These are phyloP conservation scores for Dendrocalamus sinicus DNA, from an alignment of 176 grass and related monocot genomes.

Conservation along the genomic window DNA sequence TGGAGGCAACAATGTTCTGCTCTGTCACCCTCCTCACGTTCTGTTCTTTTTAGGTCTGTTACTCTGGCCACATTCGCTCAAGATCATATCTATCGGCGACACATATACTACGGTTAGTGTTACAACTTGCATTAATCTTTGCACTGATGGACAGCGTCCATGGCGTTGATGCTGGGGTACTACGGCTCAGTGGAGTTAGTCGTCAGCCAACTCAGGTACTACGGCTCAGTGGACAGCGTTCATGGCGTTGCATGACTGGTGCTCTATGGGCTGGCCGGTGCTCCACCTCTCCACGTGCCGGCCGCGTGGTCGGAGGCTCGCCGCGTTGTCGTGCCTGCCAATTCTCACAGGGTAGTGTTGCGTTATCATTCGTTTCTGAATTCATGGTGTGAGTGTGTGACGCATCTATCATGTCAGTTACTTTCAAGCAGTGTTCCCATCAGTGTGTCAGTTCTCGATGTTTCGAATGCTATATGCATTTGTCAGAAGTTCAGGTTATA, in stretches of 20 bases:
- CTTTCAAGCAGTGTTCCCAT: not conserved
- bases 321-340: conserved; percentile 49
- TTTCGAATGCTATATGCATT: not conserved
- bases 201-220: conserved; percentile 53
- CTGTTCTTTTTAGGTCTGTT: conserved; percentile 61
- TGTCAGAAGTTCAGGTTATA: not conserved
- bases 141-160: conserved; percentile 45
- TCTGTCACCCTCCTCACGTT: conserved; percentile 54
- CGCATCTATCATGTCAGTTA: not conserved
- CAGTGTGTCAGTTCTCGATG: not conserved
- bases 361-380: not conserved
- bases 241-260: no score
- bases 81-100: not conserved
- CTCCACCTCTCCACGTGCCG: conserved; percentile 58
- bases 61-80: not conserved
- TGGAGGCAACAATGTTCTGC: conserved; percentile 46
- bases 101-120: not conserved
- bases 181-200: conserved; percentile 53
- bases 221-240: conserved; percentile 50
- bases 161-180: conserved; percentile 58
- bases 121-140: not conserved
- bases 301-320: conserved; percentile 56
- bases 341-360: conserved; percentile 52
- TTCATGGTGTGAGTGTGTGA: not conserved
- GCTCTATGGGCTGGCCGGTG: conserved; percentile 54